These are phyloP conservation scores for Phaseolus lunatus DNA, from an alignment of 306 rosid genomes.

Conservation along the genomic window DNA sequence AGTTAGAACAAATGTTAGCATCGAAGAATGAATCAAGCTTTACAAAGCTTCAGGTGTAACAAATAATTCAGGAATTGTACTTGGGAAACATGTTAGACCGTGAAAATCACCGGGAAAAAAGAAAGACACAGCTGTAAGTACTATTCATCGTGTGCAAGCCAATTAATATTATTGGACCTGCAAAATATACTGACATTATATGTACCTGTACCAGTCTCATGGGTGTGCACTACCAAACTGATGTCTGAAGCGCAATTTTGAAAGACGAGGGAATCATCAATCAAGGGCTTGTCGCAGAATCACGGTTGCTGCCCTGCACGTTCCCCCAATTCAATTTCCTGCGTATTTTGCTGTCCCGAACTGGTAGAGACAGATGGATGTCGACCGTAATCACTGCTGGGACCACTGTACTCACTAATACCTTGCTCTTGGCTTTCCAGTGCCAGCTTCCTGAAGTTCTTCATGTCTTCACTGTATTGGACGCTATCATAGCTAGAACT, in stretches of 20 bases:
- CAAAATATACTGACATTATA: conserved; percentile 30
- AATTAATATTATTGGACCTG: not conserved
- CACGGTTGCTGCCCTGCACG: conserved; percentile 21
- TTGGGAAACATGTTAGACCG: conserved; percentile 5
- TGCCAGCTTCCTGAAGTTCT: conserved; percentile 54
- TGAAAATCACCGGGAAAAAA: conserved; percentile 9
- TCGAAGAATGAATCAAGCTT: conserved; percentile 22
- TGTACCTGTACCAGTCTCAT: conserved; percentile 27
- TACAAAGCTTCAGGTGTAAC: conserved; percentile 12
- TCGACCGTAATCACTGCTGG: conserved; percentile 58
- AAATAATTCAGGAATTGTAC: conserved; percentile 16
- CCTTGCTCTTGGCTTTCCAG: conserved; percentile 47
- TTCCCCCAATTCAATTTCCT: conserved; percentile 47
- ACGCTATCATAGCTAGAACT: conserved; percentile 57
- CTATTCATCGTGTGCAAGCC: conserved; percentile 25
- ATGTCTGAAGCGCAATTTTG: not conserved
- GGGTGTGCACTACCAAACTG: not conserved
- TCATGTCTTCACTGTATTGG: conserved; percentile 62
- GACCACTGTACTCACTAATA: conserved; percentile 47
- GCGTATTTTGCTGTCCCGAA: conserved; percentile 54
- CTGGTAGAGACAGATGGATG: conserved; percentile 56
- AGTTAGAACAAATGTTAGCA: conserved; percentile 25
- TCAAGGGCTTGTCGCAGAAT: conserved; percentile 36
- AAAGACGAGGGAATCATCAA: conserved; percentile 27
- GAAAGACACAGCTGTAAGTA: conserved; percentile 17